phyloP scores from a whole-genome alignment of 306 rosid species.

The Erythrophleum fordii region DNA sequence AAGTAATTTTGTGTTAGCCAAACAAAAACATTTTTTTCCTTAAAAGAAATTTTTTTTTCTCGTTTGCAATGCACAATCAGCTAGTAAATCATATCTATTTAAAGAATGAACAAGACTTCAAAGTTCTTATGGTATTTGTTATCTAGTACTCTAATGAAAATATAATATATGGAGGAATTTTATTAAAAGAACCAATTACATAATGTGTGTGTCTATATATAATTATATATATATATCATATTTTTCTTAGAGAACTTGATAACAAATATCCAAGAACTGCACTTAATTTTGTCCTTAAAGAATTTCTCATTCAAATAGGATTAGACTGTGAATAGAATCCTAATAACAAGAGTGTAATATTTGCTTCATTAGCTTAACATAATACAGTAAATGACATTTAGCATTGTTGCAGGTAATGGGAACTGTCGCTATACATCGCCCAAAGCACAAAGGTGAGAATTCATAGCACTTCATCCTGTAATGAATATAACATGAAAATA shows the following conservation, averaged over 20 bases:
- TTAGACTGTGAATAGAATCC: constrained; percentile 2
- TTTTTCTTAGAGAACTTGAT: too few species aligned
- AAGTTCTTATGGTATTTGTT: too few species aligned
- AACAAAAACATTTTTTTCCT: too few species aligned
- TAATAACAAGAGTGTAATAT: neutral
- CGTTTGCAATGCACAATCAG: neutral
- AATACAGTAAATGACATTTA: constrained; percentile 30
- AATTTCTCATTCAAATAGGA: neutral
- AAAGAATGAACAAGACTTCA: too few species aligned
- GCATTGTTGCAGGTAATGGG: constrained; percentile 63
- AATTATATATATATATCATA: too few species aligned
- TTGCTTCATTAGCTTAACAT: constrained; percentile 24
- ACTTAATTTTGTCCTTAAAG: neutral
- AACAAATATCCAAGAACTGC: neutral
- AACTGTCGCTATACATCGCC: constrained; percentile 69
- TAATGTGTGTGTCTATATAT: too few species aligned
- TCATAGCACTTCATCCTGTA: constrained; percentile 34
- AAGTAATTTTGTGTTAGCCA: too few species aligned
- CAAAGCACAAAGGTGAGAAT: constrained; percentile 60
- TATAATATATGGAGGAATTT: too few species aligned
- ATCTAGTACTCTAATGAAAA: too few species aligned
- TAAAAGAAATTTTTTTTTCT: too few species aligned
- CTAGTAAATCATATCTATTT: neutral
- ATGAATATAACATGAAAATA: neutral
- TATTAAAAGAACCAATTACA: neutral